A percentile compares a stretch with the other conserved stretches of the same genome.
These are phyloP conservation scores for Candida dendrica DNA, from an alignment of 805 yeast species.

Conservation along the genomic window DNA sequence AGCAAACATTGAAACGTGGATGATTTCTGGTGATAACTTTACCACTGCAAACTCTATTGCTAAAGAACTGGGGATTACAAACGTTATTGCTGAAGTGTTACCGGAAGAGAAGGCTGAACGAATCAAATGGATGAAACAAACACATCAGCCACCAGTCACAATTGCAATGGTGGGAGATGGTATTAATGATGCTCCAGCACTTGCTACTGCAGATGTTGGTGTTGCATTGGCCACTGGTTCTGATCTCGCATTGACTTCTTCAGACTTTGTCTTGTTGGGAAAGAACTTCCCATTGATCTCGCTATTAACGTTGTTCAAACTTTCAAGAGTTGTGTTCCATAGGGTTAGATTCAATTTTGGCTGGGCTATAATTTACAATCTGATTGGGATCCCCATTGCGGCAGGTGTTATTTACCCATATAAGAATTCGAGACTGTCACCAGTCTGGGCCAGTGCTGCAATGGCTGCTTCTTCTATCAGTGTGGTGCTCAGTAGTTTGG, in stretches of 20 bases:
- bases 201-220: constrained; percentile 70
- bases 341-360: constrained; percentile 51
- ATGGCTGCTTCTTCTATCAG: constrained; percentile 56
- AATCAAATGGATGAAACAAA: constrained; percentile 46
- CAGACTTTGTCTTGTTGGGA: constrained; percentile 63
- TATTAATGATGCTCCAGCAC: constrained; percentile 76
- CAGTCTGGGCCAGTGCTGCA: constrained; percentile 64
- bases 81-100: constrained; percentile 62
- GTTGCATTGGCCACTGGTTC: constrained; percentile 72
- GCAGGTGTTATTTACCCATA: constrained; percentile 62
- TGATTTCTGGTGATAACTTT: constrained; percentile 71
- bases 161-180: constrained; percentile 82
- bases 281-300: constrained; percentile 43
- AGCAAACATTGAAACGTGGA: constrained; percentile 52
- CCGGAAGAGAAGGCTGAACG: constrained; percentile 67
- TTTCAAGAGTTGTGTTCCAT: constrained; percentile 41
- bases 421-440: constrained; percentile 44
- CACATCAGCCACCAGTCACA: constrained; percentile 20
- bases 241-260: constrained; percentile 66
- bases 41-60: constrained; percentile 66
- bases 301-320: constrained; percentile 46
- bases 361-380: constrained; percentile 53
- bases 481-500: constrained; percentile 50
- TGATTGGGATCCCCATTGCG: constrained; percentile 54
- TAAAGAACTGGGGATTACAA: constrained; percentile 49